These are phyloP conservation scores for Triticum monococcum DNA, from an alignment of 176 grass and related monocot species.

Conservation along the genomic window DNA sequence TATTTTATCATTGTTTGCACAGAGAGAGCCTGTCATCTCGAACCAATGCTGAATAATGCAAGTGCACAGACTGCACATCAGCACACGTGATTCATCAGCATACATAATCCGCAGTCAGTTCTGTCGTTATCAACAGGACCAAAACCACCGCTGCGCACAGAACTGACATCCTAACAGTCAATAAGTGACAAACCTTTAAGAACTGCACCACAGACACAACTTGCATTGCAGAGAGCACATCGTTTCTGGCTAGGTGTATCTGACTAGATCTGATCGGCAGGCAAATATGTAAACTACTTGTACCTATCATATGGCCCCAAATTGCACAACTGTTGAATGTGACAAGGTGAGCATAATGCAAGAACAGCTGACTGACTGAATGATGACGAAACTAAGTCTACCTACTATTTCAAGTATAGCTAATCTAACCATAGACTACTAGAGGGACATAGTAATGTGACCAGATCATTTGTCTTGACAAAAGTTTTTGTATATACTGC, in stretches of 20 bases:
- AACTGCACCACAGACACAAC: background rate
- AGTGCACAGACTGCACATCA: background rate
- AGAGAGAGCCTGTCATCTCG: background rate
- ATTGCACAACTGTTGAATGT: conserved; percentile 24
- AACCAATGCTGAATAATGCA: background rate
- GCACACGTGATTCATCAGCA: background rate
- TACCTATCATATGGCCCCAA: conserved; percentile 13
- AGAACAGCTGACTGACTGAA: conserved; percentile 17
- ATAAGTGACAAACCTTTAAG: conserved; percentile 15
- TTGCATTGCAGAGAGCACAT: conserved; percentile 27
- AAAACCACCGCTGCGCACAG: conserved; percentile 19
- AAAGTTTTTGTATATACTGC: background rate
- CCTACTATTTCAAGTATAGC: conserved; percentile 10
- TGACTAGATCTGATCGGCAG: conserved; percentile 33
- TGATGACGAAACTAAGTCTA: conserved; percentile 11
- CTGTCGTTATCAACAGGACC: conserved; percentile 19
- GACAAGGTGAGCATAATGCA: conserved; percentile 8
- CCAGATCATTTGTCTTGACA: background rate
- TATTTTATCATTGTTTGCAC: background rate
- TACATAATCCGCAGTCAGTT: conserved; percentile 19
- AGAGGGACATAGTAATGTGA: conserved; percentile 1
- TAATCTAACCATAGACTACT: background rate
- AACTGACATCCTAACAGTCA: conserved; percentile 44
- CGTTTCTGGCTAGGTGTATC: conserved; percentile 11
- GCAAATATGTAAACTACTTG: background rate